Conservation (phyloP, 2,329 filamentous ascomycete genomes). For the Emmonsiellopsis sp. region DNA sequence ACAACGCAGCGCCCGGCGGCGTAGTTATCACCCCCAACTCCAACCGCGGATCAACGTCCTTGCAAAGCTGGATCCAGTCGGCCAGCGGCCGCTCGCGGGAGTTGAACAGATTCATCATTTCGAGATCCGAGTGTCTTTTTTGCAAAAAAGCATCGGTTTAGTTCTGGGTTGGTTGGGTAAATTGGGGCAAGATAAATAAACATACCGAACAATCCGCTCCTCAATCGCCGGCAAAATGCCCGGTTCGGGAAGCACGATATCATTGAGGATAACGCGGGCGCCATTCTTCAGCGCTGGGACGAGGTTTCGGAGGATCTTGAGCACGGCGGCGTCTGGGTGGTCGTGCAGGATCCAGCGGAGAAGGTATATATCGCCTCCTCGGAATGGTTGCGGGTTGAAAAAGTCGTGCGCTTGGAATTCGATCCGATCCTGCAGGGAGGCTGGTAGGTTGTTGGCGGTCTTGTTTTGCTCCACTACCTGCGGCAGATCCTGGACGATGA, state of each 20-base stretch:
- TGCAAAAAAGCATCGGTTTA: not conserved
- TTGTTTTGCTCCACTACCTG: not conserved
- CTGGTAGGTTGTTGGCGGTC: not conserved
- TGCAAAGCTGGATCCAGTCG: not conserved
- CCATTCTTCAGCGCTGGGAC: slow-evolving; percentile 50
- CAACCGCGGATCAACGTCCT: not conserved
- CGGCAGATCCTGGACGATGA: not conserved
- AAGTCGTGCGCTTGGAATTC: slow-evolving; percentile 45
- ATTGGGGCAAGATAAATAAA: not conserved
- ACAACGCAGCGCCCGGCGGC: too few relatives aligned
- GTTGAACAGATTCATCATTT: not conserved
- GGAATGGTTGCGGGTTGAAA: slow-evolving; percentile 46
- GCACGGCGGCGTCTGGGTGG: slow-evolving; percentile 46
- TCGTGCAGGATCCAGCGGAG: slow-evolving; percentile 55
- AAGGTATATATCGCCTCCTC: slow-evolving; percentile 44
- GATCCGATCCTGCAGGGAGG: slow-evolving; percentile 12
- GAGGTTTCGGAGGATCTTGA: slow-evolving; percentile 42
- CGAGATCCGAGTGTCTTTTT: not conserved
- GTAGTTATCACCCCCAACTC: too few relatives aligned
- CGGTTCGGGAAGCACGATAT: not conserved
- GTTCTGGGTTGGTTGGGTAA: too few relatives aligned
- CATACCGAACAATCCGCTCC: not conserved
- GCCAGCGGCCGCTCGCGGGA: not conserved
- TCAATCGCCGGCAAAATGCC: not conserved
- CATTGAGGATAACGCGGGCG: slow-evolving; percentile 34